Conservation (phyloP, 805 yeast species). For the Kazachstania africana region DNA sequence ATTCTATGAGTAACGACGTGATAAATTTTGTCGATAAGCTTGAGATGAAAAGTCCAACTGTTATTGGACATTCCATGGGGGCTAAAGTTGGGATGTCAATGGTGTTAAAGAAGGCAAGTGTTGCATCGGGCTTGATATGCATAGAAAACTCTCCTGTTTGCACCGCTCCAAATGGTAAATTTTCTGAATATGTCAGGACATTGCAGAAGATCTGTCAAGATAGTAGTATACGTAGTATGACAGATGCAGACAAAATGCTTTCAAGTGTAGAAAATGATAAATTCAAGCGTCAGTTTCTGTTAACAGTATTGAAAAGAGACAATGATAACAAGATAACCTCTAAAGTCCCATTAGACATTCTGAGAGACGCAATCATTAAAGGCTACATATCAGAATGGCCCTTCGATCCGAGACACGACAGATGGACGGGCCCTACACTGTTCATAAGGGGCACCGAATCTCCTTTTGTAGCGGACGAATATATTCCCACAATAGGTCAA, state of each 20-base stretch:
- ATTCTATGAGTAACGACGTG: slow-evolving; percentile 33
- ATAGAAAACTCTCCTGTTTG: slow-evolving; percentile 14
- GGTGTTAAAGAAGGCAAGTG: slow-evolving; percentile 23
- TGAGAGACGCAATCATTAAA: slow-evolving; percentile 52
- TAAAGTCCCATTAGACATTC: slow-evolving; percentile 55
- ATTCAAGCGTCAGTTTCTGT: slow-evolving; percentile 61
- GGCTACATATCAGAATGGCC: slow-evolving; percentile 72
- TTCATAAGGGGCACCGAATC: slow-evolving; percentile 74
- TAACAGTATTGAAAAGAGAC: slow-evolving; percentile 31
- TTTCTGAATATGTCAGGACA: slow-evolving; percentile 55
- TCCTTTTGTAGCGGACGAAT: slow-evolving; percentile 72
- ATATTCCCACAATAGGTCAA: slow-evolving; percentile 55
- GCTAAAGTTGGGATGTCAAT: slow-evolving; percentile 44
- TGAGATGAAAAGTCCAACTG: slow-evolving; percentile 15
- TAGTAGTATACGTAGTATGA: slow-evolving; percentile 29
- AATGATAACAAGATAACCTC: slow-evolving; percentile 19
- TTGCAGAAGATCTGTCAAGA: slow-evolving; percentile 45
- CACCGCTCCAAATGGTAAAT: slow-evolving; percentile 39
- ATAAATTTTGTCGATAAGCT: slow-evolving; percentile 21
- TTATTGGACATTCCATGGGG: slow-evolving; percentile 51
- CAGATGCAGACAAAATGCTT: slow-evolving; percentile 60
- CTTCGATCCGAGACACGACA: slow-evolving; percentile 38
- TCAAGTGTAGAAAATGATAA: slow-evolving; percentile 48
- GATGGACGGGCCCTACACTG: slow-evolving; percentile 63
- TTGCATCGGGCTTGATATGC: slow-evolving; percentile 27